phyloP scores from a whole-genome alignment of 495 filamentous ascomycete species.

The Thermothielavioides terrestris region DNA sequence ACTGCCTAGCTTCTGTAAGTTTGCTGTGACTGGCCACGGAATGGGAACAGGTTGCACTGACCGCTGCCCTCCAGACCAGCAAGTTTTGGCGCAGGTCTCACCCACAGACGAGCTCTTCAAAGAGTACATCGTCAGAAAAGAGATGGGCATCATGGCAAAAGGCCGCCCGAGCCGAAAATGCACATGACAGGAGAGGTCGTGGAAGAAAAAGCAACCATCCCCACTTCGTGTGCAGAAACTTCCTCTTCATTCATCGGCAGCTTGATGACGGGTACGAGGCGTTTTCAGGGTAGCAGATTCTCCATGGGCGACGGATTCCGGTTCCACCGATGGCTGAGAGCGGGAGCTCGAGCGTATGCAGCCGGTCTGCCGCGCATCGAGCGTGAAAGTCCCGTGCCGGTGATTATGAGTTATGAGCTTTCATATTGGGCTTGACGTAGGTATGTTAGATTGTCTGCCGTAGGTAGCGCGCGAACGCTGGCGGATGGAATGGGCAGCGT shows the following conservation, averaged over 20 bases:
- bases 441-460: not conserved
- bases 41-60: not conserved
- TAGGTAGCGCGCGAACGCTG: not conserved
- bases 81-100: not conserved
- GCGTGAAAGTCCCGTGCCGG: not conserved
- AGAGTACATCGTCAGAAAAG: slow-evolving; percentile 9
- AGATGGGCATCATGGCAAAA: not conserved
- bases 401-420: not conserved
- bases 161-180: not conserved
- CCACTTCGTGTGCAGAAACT: not conserved
- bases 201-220: too few relatives aligned
- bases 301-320: too few relatives aligned
- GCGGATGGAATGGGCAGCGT: too few relatives aligned
- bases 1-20: slow-evolving; percentile 19
- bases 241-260: not conserved
- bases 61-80: not conserved
- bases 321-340: too few relatives aligned
- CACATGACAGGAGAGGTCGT: not conserved
- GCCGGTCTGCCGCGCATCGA: not conserved
- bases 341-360: not conserved
- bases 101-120: slow-evolving; percentile 11
- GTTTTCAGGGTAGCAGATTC: too few relatives aligned
- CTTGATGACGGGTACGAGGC: not conserved
- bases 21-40: too few relatives aligned
- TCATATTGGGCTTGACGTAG: not conserved